Evolutionary conservation across 2,329 filamentous ascomycete genomes (phyloP), one percentile per base, ranked within the genome.

Genomic region (Cryphonectria radicalis): DNA sequence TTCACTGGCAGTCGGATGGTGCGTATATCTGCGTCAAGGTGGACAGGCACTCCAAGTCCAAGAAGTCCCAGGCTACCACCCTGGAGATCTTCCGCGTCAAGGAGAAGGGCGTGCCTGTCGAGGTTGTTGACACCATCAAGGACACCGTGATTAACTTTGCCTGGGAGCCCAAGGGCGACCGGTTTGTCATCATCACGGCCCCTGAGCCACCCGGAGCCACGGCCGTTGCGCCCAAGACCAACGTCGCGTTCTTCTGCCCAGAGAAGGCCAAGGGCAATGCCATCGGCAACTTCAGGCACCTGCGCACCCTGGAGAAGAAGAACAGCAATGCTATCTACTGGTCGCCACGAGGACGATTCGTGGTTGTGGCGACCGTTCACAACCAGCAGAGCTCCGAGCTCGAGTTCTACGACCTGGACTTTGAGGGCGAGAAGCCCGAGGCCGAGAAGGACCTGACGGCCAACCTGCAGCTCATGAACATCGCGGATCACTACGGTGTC

Each of bases 261-360:
- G 96, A 99, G 82, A 98, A 97, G 87, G 85, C 89, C 78, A 99
- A 98, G 89, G 93, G 88, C 40, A 80, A 89, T 67, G 87, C 88
- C 35, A 87, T 93, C 46, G 96, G 96, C 74, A 98, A 97, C 87
- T 99, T 98, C 89, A 97, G 95, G 86, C 93, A 97, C 80, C 91
- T 98, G 76, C 91, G 94, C 74, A 98, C 95, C 11, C 87, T 97
- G 70, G 96, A 99, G 78, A 98, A 98, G 90, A 98, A 98, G 90
- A 98, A 97, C 84, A 97, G 93, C 89, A 99, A 99, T 80, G 95
- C 93, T 75, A 99, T 99, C 79, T 98, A 98, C 90, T 99, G 96
- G 96, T 97, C 94, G 28, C 96, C 96, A 35, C 93, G 92, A 81
- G 96, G 96, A 68, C 92, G 96, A 65, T 99, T 99, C 79, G 95